A percentile compares a stretch with the other conserved stretches of the same genome.
phyloP scores from a whole-genome alignment of 208 protist genomes.

The Angomonas ambiguus region DNA sequence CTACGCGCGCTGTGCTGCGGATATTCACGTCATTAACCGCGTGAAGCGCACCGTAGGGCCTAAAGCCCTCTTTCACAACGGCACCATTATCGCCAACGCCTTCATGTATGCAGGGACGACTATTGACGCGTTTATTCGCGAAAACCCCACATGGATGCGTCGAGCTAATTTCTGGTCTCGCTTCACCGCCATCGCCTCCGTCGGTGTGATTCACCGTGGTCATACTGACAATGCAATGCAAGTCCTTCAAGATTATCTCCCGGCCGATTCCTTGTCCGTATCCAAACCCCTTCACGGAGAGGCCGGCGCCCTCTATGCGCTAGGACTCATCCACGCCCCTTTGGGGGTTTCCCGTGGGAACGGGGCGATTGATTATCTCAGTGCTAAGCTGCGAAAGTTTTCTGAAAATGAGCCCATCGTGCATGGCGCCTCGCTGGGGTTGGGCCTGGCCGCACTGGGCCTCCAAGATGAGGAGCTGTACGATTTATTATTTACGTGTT shows the following conservation, averaged over 20 bases:
- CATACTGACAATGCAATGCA: slow-evolving; percentile 86
- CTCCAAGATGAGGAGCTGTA: slow-evolving; percentile 89
- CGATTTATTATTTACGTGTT: slow-evolving; percentile 93
- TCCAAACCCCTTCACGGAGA: slow-evolving; percentile 90
- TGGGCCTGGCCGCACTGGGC: slow-evolving; percentile 90
- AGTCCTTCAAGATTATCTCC: slow-evolving; percentile 93
- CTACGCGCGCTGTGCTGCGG: slow-evolving; percentile 91
- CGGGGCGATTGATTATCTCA: slow-evolving; percentile 77
- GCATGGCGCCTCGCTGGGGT: slow-evolving; percentile 97
- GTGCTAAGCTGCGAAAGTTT: slow-evolving; percentile 60
- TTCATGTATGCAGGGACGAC: slow-evolving; percentile 98
- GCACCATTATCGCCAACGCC: slow-evolving; percentile 94
- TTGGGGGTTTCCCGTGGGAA: slow-evolving; percentile 86
- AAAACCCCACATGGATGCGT: slow-evolving; percentile 96
- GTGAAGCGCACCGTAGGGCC: slow-evolving; percentile 91
- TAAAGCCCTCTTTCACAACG: slow-evolving; percentile 88
- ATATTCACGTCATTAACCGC: slow-evolving; percentile 94
- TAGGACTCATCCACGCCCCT: slow-evolving; percentile 97
- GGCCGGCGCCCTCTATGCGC: slow-evolving; percentile 96
- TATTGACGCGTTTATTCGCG: slow-evolving; percentile 96
- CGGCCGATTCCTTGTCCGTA: slow-evolving; percentile 42
- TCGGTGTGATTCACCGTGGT: slow-evolving; percentile 97
- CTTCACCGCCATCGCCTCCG: slow-evolving; percentile 94
- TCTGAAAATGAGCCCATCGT: slow-evolving; percentile 88
- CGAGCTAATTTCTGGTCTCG: slow-evolving; percentile 97